These are phyloP conservation scores for Clohesyomyces aquaticus DNA, from an alignment of 495 filamentous ascomycete genomes.

Conservation along the genomic window DNA sequence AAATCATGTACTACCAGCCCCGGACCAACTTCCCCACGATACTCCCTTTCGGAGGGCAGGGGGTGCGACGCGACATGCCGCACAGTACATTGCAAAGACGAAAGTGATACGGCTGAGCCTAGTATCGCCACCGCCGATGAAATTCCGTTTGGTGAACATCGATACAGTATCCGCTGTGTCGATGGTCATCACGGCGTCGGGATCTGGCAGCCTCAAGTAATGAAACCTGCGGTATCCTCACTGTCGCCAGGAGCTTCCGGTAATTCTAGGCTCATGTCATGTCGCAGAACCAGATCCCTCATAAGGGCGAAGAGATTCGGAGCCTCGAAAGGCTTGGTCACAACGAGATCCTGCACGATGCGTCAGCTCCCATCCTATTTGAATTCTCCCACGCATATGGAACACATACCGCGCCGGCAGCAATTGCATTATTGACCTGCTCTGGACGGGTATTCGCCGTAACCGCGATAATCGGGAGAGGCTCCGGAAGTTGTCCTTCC, in stretches of 20 bases:
- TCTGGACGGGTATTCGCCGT: slow-evolving; percentile 73
- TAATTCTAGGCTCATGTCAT: not conserved
- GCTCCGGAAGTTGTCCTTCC: slow-evolving; percentile 49
- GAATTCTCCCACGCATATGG: no score
- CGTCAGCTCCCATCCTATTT: no score
- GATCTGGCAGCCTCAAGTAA: slow-evolving; percentile 1
- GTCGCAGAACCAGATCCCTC: slow-evolving; percentile 26
- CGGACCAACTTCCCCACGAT: no score
- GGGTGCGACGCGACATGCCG: no score
- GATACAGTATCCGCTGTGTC: no score
- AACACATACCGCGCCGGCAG: slow-evolving; percentile 66
- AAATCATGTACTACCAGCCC: no score
- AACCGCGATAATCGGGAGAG: slow-evolving; percentile 76
- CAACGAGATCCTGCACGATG: slow-evolving; percentile 23
- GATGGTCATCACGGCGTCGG: no score
- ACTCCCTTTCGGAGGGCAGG: no score
- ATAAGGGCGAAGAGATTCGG: slow-evolving; percentile 32
- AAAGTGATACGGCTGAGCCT: no score
- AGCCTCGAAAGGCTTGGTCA: slow-evolving; percentile 36
- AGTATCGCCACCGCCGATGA: no score
- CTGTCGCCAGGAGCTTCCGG: slow-evolving; percentile 1
- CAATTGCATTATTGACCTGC: slow-evolving; percentile 66
- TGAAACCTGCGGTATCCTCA: not conserved
- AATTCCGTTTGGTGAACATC: no score
- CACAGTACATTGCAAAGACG: no score